Percentiles rank a stretch among this genome's conserved stretches.
These are phyloP conservation scores for Asterochloris erici DNA, from an alignment of 139 green algal species.

Conservation along the genomic window DNA sequence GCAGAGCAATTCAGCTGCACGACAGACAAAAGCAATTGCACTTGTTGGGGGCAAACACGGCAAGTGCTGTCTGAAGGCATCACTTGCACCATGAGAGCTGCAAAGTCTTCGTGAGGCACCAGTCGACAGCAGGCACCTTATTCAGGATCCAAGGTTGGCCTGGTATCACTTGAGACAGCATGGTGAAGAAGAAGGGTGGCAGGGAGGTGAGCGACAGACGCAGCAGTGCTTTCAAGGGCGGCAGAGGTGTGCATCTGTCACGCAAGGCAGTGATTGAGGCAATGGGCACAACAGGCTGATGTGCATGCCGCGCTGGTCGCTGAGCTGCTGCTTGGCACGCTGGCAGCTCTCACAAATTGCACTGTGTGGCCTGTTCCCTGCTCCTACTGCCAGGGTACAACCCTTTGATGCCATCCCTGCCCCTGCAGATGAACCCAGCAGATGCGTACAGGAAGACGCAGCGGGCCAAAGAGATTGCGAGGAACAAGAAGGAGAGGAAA, in stretches of 20 bases:
- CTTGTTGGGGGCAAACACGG: no score
- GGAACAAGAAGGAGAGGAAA: slow-evolving; percentile 85
- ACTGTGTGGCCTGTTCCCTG: neutral
- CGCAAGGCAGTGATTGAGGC: no score
- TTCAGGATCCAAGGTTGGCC: no score
- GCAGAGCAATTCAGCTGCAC: no score
- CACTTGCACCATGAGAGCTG: neutral
- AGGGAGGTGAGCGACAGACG: neutral
- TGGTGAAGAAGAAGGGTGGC: slow-evolving; percentile 55
- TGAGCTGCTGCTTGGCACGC: neutral
- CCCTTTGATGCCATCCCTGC: no score
- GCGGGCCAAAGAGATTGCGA: slow-evolving; percentile 72
- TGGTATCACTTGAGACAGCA: neutral
- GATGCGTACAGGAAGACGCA: slow-evolving; percentile 66
- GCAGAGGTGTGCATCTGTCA: no score
- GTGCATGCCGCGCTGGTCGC: no score
- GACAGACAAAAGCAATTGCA: no score
- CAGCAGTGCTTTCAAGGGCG: no score
- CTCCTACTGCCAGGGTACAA: neutral
- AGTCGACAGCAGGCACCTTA: neutral
- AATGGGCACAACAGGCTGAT: no score
- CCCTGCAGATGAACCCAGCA: slow-evolving; percentile 38
- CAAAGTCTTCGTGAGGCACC: neutral
- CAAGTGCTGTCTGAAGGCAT: neutral
- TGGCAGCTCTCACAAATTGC: neutral